phyloP scores from a whole-genome alignment of 805 yeast genomes.

The Teunomyces stri region DNA sequence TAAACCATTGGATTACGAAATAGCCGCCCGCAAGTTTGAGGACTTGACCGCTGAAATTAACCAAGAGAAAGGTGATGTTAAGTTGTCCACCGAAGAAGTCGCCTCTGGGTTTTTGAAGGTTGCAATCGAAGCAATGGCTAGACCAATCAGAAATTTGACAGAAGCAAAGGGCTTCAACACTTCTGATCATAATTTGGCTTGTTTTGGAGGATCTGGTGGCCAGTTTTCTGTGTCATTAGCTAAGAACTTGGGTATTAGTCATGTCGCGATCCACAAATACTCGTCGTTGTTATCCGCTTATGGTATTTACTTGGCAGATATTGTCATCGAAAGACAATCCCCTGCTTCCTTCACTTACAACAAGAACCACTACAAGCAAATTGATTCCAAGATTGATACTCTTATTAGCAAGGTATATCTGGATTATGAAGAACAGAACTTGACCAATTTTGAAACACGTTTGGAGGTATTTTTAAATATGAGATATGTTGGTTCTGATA shows the following conservation, averaged over 20 bases:
- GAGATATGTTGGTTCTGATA: slow-evolving; percentile 87
- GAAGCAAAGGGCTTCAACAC: slow-evolving; percentile 79
- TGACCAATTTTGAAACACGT: slow-evolving; percentile 37
- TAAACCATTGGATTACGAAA: slow-evolving; percentile 31
- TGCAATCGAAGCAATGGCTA: slow-evolving; percentile 87
- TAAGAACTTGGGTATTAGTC: slow-evolving; percentile 60
- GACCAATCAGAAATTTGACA: slow-evolving; percentile 81
- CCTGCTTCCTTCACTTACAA: slow-evolving; percentile 29
- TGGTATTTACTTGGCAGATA: slow-evolving; percentile 76
- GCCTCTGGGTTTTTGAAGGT: slow-evolving; percentile 81
- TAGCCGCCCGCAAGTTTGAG: slow-evolving; percentile 47
- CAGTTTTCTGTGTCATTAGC: slow-evolving; percentile 85
- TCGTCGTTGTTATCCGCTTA: slow-evolving; percentile 85
- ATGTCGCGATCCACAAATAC: slow-evolving; percentile 73
- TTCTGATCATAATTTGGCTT: slow-evolving; percentile 66
- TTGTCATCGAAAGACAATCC: slow-evolving; percentile 36
- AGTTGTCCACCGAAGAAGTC: slow-evolving; percentile 59
- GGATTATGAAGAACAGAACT: slow-evolving; percentile 50
- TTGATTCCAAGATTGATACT: slow-evolving; percentile 45
- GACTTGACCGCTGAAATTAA: slow-evolving; percentile 59
- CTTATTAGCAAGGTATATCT: slow-evolving; percentile 43
- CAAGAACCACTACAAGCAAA: slow-evolving; percentile 25
- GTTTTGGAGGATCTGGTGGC: slow-evolving; percentile 95
- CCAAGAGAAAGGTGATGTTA: slow-evolving; percentile 30
- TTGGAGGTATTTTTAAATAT: slow-evolving; percentile 70